Base-by-base conservation (phyloP, 495 filamentous ascomycete species). In the Penicillium verhagenii region DNA sequence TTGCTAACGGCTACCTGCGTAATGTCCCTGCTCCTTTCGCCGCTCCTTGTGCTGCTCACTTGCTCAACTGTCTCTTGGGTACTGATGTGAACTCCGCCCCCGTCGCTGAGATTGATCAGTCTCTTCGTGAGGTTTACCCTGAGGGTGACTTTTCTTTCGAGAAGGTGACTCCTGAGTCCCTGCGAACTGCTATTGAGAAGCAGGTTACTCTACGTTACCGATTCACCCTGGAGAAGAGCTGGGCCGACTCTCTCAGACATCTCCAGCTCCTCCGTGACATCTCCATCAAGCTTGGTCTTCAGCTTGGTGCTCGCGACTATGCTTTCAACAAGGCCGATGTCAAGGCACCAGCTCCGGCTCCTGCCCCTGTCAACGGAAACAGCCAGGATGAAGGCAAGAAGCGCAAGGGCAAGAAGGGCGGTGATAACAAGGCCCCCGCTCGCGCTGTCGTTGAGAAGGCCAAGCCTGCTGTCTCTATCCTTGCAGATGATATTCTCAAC, bases 41-140 rank as follows among this genome's bases (percentile, higher is more conserved):
- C 21, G 78, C 88, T 23, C 76, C 88, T 19, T 93, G 89, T 69
- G 68, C 93, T 57, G 77, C 91, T 8, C 95, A 99, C 69, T 78
- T 99, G 53, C 79, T 97, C 67, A 99, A 99, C 79, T 97, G 95
- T 72, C 77, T 99, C 14, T 78, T 99, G 26, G 94, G 95, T 33
- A 75, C 78, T 39, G 83, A 80, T 48, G 71, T 94, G 51, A 96
- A 96, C 75, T 58, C 80, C 23, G 83, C 83, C 40, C 95, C 95
- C 16, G 76, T 76, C 52, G 82, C 91, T 35, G 86, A 91, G 44
- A 82, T 89, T 42, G 92, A 97, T 58, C 80, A 89, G 49, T 77
- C 80, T 4, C 61, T 97, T 57, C 84, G 82, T 65, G 71, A 79
- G 31, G 73, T 96, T 35, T 97, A 93, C 69, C 80, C 82, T 20